Conservation (phyloP, 1,284 basidiomycete species). For the Heimioporus punctisporus region DNA sequence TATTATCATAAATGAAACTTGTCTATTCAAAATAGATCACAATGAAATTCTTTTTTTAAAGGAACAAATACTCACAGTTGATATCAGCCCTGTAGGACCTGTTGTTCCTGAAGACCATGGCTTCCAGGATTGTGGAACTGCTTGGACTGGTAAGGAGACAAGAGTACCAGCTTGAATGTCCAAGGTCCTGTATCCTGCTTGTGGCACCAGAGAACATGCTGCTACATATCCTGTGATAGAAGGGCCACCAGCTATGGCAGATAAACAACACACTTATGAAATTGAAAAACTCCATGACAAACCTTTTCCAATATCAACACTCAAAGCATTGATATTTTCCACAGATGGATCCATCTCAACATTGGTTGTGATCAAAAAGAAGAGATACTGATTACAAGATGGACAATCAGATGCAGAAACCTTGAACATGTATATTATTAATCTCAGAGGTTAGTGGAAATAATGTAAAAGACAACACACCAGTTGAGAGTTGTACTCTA, state of each 20-base stretch:
- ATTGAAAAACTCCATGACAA: background rate
- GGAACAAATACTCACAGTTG: background rate
- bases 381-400: slow-evolving; percentile 1
- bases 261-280: background rate
- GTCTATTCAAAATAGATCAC: background rate
- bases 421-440: background rate
- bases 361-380: slow-evolving; percentile 5
- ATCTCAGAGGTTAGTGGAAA: background rate
- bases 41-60: background rate
- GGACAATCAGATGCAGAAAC: background rate
- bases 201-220: background rate
- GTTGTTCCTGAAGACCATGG: background rate
- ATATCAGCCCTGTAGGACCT: background rate
- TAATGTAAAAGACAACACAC: background rate
- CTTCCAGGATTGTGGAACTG: background rate
- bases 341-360: background rate
- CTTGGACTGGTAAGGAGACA: background rate
- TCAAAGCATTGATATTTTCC: background rate
- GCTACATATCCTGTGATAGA: background rate
- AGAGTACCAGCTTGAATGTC: background rate
- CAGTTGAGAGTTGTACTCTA: background rate
- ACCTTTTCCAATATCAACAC: background rate
- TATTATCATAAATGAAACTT: rapidly evolving
- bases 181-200: background rate
- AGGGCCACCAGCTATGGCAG: background rate